Conservation (phyloP, 257 asterid genomes). For the Thymus mandschuricus region DNA sequence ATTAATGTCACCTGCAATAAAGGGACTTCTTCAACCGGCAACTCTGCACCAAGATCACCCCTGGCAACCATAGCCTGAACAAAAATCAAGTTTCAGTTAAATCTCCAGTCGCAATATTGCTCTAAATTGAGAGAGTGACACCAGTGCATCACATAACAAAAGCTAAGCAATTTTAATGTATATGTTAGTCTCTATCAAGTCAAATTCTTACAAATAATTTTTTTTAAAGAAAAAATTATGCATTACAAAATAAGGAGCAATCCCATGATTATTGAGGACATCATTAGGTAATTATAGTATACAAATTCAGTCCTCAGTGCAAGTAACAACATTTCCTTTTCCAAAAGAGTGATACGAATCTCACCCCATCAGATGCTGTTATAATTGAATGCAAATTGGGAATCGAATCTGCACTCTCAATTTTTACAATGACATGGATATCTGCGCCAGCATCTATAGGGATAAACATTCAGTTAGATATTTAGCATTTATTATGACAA, state of each 20-base stretch:
- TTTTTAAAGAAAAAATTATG: neutral
- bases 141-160: neutral
- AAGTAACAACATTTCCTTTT: neutral
- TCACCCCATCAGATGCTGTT: slow-evolving; percentile 98
- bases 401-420: slow-evolving; percentile 96
- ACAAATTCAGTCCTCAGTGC: neutral
- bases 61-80: slow-evolving; percentile 96
- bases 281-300: neutral
- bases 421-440: slow-evolving; percentile 90
- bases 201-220: neutral
- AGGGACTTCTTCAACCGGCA: slow-evolving; percentile 96
- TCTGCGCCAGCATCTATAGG: slow-evolving; percentile 69
- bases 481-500: slow-evolving; percentile 5
- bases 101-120: slow-evolving; percentile 20
- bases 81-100: slow-evolving; percentile 27
- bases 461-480: slow-evolving; percentile 17
- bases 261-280: neutral
- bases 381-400: slow-evolving; percentile 87
- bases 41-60: slow-evolving; percentile 98
- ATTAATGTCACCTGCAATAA: slow-evolving; percentile 70
- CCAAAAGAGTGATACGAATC: slow-evolving; percentile 13
- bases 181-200: neutral
- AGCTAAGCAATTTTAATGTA: slow-evolving; percentile 3
- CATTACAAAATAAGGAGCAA: neutral
- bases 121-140: slow-evolving; percentile 26